Percentiles rank a stretch among this genome's conserved stretches.
These are phyloP conservation scores for Trapa bicornis DNA, from an alignment of 345 rosid genomes.

Conservation along the genomic window DNA sequence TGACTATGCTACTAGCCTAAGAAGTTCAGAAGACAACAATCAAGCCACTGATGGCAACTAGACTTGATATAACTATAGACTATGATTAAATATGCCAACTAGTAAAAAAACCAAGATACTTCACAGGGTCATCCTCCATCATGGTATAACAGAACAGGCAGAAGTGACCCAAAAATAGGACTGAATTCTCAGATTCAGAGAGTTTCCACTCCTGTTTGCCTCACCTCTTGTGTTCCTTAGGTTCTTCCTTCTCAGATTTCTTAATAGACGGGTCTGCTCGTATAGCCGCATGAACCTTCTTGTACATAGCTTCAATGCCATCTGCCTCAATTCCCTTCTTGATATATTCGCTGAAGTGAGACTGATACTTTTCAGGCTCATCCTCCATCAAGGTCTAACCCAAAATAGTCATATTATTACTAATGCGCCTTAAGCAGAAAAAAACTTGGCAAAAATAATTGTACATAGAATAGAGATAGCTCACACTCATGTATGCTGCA, in stretches of 20 bases:
- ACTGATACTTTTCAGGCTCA: slow-evolving; percentile 58
- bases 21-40: too few species aligned
- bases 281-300: slow-evolving; percentile 64
- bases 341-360: slow-evolving; percentile 52
- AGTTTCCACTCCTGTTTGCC: neutral
- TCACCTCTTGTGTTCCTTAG: slow-evolving; percentile 53
- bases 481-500: slow-evolving; percentile 68
- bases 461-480: neutral
- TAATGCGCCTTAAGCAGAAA: neutral
- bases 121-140: too few species aligned
- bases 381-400: slow-evolving; percentile 43
- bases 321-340: slow-evolving; percentile 56
- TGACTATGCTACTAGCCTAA: too few species aligned
- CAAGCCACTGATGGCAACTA: too few species aligned
- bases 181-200: neutral
- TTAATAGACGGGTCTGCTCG: slow-evolving; percentile 52
- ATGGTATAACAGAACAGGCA: too few species aligned
- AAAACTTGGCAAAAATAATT: neutral
- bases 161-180: too few species aligned
- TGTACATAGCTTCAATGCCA: slow-evolving; percentile 44
- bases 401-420: neutral
- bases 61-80: too few species aligned
- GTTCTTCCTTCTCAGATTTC: slow-evolving; percentile 39
- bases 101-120: too few species aligned
- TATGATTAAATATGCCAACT: too few species aligned